These are phyloP conservation scores for Colletotrichum eremochloae DNA, from an alignment of 2,329 filamentous ascomycete species.

Conservation along the genomic window DNA sequence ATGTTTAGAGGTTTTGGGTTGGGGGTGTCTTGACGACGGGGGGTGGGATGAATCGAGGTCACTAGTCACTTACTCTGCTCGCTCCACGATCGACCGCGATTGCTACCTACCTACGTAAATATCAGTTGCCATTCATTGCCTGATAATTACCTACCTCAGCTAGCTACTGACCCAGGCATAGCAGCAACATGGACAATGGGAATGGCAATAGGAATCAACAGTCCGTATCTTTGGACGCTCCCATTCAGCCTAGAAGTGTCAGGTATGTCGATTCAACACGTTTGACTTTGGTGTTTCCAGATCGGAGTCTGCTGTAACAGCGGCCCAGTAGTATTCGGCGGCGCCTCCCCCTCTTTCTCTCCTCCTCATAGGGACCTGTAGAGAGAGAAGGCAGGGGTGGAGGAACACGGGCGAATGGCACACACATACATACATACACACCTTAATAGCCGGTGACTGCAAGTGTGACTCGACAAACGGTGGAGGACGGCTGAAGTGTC, in stretches of 20 bases:
- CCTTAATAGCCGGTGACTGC: constrained; percentile 34
- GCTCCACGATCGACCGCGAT: background rate
- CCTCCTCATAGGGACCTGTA: background rate
- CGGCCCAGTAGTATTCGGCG: background rate
- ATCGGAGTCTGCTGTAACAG: constrained; percentile 9
- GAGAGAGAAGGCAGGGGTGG: background rate
- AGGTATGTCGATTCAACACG: constrained; percentile 5
- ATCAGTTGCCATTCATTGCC: background rate
- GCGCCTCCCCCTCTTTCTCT: background rate
- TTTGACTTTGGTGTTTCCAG: constrained; percentile 1
- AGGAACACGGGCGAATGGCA: constrained; percentile 25
- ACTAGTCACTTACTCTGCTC: background rate
- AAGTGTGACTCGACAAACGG: constrained; percentile 35
- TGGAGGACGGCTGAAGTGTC: constrained; percentile 10
- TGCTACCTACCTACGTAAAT: background rate
- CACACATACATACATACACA: constrained; percentile 34
- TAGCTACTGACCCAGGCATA: background rate
- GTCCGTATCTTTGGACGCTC: background rate
- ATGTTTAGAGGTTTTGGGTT: constrained; percentile 16
- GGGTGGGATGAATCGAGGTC: background rate
- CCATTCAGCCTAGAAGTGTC: background rate
- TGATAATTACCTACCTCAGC: background rate
- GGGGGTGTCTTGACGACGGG: constrained; percentile 2
- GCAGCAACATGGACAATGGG: background rate
- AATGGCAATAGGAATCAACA: background rate